Base-by-base conservation (phyloP, 805 yeast genomes). In the Wickerhamomyces strasburgensis region DNA sequence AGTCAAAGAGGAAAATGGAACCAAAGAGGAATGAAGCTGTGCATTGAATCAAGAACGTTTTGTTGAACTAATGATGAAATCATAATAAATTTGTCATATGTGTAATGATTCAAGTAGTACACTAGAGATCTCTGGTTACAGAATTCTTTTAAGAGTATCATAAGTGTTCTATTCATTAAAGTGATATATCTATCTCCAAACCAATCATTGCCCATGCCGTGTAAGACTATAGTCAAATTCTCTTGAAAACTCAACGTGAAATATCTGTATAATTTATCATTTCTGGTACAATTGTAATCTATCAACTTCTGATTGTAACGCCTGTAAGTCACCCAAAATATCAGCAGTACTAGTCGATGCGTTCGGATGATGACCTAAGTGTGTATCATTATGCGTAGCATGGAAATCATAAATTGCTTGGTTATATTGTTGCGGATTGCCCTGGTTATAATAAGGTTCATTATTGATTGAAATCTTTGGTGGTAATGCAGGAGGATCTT, bases 301-400 rank as follows among this genome's bases (percentile, higher is more conserved):
- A 48, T 82, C 83, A 16, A 82, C 86, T 55, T 82, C 88, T 26
- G 70, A 80, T 49, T 81, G 86, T 33, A 82, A 64, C 7, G 81
- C 81, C 50, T 72, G 72, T 39, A 82, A 62, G 51, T 81, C 83
- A 32, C 80, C 79, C 46, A 82, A 57, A 16, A 81, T 73, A 42
- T 80, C 75, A 4, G 71, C 51, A 1, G 62, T 45, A 27, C 51
- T 43, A 19, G 45, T 40, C 5, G 46, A 27, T 9, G 24, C 27
- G 10, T 29, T 9, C 25, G 11, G 23, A 21, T 16, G 34, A 21
- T 11, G 10, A 11, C 11, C 7, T 21, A 11, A 11, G n/a, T n/a
- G 25, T 19, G 15, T 6, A 25, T 11, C 14, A 21, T 11, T 21
- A 21, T 21, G 25, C 11, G 25, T 21, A 21, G 25, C 25, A 21